These are phyloP conservation scores for Cercospora zeina DNA, from an alignment of 2,329 filamentous ascomycete species.

Conservation along the genomic window DNA sequence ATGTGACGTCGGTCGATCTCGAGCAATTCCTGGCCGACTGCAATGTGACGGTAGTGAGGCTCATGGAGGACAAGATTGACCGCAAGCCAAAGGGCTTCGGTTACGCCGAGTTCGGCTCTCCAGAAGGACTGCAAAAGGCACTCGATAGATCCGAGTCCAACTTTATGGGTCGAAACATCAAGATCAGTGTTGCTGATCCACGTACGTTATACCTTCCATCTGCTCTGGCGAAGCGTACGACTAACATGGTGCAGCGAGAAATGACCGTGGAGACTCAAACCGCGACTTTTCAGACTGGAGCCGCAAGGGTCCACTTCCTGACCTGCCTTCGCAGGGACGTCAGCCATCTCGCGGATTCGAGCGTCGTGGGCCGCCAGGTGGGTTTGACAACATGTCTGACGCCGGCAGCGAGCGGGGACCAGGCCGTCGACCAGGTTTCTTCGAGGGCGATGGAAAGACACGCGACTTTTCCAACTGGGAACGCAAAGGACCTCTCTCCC, in stretches of 20 bases:
- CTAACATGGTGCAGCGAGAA: slow-evolving; percentile 28
- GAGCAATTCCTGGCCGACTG: slow-evolving; percentile 83
- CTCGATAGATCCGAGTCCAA: slow-evolving; percentile 76
- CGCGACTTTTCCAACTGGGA: slow-evolving; percentile 91
- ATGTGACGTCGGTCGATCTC: slow-evolving; percentile 80
- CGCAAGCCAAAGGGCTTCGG: slow-evolving; percentile 96
- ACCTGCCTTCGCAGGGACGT: slow-evolving; percentile 58
- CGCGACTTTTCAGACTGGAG: slow-evolving; percentile 89
- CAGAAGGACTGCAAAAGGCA: slow-evolving; percentile 90
- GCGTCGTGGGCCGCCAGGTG: slow-evolving; percentile 22
- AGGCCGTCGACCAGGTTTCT: slow-evolving; percentile 65
- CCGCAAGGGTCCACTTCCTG: slow-evolving; percentile 84
- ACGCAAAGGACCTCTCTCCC: slow-evolving; percentile 85
- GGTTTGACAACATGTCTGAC: slow-evolving; percentile 49
- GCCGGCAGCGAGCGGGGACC: slow-evolving; percentile 54
- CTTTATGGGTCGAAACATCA: slow-evolving; percentile 85
- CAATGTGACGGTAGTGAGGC: slow-evolving; percentile 84
- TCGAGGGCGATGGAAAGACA: slow-evolving; percentile 70
- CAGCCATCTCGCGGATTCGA: slow-evolving; percentile 50
- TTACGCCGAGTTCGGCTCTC: slow-evolving; percentile 87
- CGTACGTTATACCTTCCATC: slow-evolving; percentile 63
- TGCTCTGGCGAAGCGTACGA: not conserved
- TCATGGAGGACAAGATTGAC: slow-evolving; percentile 94
- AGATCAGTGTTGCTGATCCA: slow-evolving; percentile 94
- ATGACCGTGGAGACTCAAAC: slow-evolving; percentile 65